Conservation (phyloP, 2,329 filamentous ascomycete species). For the Cytospora paraplurivora region DNA sequence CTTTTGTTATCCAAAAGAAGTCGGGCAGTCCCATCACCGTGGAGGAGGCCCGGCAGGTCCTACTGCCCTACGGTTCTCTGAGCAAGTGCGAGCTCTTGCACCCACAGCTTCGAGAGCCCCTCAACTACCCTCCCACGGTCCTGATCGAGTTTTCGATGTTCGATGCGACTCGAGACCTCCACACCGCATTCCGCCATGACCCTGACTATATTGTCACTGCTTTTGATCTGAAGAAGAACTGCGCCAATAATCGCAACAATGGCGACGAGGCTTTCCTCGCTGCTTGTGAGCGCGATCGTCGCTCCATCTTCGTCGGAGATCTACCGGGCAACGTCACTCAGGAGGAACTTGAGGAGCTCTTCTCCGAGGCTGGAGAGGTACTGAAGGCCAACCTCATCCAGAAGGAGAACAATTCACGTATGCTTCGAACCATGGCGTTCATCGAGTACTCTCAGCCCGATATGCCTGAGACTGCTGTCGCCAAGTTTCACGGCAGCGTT, state of each 20-base stretch:
- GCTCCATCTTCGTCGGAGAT: constrained; percentile 40
- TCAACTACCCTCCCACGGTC: constrained; percentile 43
- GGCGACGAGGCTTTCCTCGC: constrained; percentile 37
- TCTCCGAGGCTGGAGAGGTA: constrained; percentile 35
- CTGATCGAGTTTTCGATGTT: constrained; percentile 55
- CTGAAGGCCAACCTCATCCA: constrained; percentile 36
- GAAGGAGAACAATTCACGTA: constrained; percentile 30
- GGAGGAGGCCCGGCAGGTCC: constrained; percentile 47
- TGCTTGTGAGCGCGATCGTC: constrained; percentile 39
- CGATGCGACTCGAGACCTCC: constrained; percentile 52
- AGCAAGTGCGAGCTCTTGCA: constrained; percentile 42
- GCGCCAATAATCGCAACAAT: constrained; percentile 31
- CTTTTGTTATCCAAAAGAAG: constrained; percentile 50
- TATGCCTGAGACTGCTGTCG: constrained; percentile 29
- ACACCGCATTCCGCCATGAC: constrained; percentile 42
- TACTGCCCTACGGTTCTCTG: constrained; percentile 49
- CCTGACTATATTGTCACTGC: constrained; percentile 36
- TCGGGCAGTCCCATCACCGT: constrained; percentile 42
- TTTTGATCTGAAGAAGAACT: constrained; percentile 39
- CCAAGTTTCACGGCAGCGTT: constrained; percentile 17
- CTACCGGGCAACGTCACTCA: constrained; percentile 35
- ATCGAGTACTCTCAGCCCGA: constrained; percentile 31
- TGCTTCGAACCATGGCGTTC: constrained; percentile 37
- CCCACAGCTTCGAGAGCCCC: constrained; percentile 36
- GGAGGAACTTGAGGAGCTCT: constrained; percentile 33